phyloP scores from a whole-genome alignment of 2,329 filamentous ascomycete genomes.

The Coniella lustricola region DNA sequence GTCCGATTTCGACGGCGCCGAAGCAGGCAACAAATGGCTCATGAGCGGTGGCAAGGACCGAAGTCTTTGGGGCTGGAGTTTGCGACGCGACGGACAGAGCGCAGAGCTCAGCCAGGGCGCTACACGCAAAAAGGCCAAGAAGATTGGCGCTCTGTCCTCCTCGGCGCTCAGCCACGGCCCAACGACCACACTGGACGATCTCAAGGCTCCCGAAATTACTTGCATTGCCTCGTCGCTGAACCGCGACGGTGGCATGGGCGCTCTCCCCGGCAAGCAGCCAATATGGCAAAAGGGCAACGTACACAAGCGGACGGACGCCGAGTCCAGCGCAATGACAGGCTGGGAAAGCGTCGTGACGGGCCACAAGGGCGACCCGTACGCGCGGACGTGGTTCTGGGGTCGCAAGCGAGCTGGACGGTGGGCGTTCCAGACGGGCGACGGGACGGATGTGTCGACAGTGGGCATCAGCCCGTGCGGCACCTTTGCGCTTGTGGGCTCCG shows the following conservation, averaged over 20 bases:
- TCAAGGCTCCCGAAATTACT: slow-evolving; percentile 89
- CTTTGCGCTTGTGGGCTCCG: slow-evolving; percentile 85
- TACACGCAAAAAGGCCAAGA: slow-evolving; percentile 82
- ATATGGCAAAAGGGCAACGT: slow-evolving; percentile 76
- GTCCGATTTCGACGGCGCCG: slow-evolving; percentile 80
- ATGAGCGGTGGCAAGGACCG: slow-evolving; percentile 83
- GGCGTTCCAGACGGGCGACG: slow-evolving; percentile 83
- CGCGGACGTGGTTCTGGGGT: slow-evolving; percentile 97
- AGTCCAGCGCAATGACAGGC: slow-evolving; percentile 71
- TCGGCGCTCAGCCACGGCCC: slow-evolving; percentile 51
- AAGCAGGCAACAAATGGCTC: slow-evolving; percentile 87
- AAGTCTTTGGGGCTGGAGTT: slow-evolving; percentile 93
- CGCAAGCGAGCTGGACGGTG: slow-evolving; percentile 87
- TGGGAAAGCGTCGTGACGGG: slow-evolving; percentile 98
- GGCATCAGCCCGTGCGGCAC: slow-evolving; percentile 87
- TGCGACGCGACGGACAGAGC: slow-evolving; percentile 90
- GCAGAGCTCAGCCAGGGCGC: slow-evolving; percentile 88
- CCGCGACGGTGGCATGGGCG: slow-evolving; percentile 87
- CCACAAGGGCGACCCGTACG: slow-evolving; percentile 76
- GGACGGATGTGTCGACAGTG: slow-evolving; percentile 75
- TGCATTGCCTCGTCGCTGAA: slow-evolving; percentile 89
- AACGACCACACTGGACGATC: slow-evolving; percentile 59
- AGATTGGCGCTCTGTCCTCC: slow-evolving; percentile 63
- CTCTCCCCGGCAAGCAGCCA: slow-evolving; percentile 66
- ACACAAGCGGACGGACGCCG: slow-evolving; percentile 59